These are phyloP conservation scores for Phycomyces nitens DNA, from an alignment of 192 early-diverging fungal species.

Conservation along the genomic window DNA sequence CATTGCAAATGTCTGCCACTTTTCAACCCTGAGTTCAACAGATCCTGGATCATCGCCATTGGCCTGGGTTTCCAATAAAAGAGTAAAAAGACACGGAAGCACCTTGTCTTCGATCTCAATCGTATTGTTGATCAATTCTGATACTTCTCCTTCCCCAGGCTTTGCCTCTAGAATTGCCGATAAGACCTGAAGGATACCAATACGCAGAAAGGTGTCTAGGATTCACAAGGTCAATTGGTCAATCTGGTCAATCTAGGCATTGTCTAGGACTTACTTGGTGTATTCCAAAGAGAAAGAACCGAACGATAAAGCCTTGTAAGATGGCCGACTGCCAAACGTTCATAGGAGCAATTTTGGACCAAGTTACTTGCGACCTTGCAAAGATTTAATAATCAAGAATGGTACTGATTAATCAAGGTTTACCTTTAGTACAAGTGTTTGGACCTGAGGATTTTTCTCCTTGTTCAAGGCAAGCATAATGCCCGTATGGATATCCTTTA, in stretches of 20 bases:
- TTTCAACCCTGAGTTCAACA: constrained; percentile 26
- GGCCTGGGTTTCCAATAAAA: too few relatives aligned
- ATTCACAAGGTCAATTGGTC: too few relatives aligned
- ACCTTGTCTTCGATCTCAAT: not conserved
- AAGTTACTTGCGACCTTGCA: constrained; percentile 22
- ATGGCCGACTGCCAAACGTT: constrained; percentile 34
- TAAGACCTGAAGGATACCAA: constrained; percentile 6
- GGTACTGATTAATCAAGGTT: not conserved
- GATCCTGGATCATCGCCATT: constrained; percentile 1
- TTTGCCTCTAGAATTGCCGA: constrained; percentile 2
- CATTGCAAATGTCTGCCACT: constrained; percentile 39
- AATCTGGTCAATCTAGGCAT: too few relatives aligned
- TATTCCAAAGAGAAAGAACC: constrained; percentile 7
- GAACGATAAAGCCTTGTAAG: constrained; percentile 28
- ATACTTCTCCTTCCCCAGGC: not conserved
- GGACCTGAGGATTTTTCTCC: constrained; percentile 18
- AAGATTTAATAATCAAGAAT: not conserved
- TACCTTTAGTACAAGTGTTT: constrained; percentile 36
- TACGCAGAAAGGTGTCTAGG: not conserved
- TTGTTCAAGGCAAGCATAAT: constrained; percentile 28
- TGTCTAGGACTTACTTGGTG: constrained; percentile 1
- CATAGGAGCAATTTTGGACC: constrained; percentile 36
- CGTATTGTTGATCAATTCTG: not conserved
- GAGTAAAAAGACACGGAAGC: not conserved
- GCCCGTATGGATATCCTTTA: constrained; percentile 36